These are phyloP conservation scores for Zygoascus hellenicus DNA, from an alignment of 1,139 yeast species.

Conservation along the genomic window DNA sequence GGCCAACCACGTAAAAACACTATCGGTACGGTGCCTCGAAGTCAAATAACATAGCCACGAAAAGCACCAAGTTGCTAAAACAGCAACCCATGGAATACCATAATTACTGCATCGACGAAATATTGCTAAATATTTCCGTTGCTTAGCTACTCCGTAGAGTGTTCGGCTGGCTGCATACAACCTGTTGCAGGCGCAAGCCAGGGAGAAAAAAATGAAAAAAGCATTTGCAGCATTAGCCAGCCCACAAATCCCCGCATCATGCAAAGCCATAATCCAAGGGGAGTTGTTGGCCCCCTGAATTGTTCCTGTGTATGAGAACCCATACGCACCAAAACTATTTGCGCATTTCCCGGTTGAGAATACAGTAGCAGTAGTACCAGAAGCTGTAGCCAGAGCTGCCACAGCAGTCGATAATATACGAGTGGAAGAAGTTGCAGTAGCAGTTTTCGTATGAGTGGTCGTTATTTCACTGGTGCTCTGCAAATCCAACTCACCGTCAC, in stretches of 20 bases:
- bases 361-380: neutral
- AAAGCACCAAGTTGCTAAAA: constrained; percentile 54
- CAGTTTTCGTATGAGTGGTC: no score
- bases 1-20: constrained; percentile 61
- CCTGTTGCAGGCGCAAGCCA: constrained; percentile 72
- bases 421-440: no score
- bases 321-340: neutral
- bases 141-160: constrained; percentile 56
- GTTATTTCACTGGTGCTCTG: no score
- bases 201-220: constrained; percentile 65
- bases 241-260: constrained; percentile 58
- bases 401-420: no score
- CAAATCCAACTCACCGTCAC: no score
- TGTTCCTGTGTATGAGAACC: neutral
- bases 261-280: constrained; percentile 74
- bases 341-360: neutral
- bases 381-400: neutral
- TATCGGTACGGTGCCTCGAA: constrained; percentile 51
- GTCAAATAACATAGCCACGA: constrained; percentile 58
- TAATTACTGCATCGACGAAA: constrained; percentile 18
- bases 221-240: constrained; percentile 60
- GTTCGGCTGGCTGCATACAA: constrained; percentile 77
- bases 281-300: constrained; percentile 10
- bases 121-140: neutral
- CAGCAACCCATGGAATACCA: constrained; percentile 73